These are phyloP conservation scores for Pneumocystis wakefieldiae DNA, from an alignment of 1,139 yeast species.

Conservation along the genomic window DNA sequence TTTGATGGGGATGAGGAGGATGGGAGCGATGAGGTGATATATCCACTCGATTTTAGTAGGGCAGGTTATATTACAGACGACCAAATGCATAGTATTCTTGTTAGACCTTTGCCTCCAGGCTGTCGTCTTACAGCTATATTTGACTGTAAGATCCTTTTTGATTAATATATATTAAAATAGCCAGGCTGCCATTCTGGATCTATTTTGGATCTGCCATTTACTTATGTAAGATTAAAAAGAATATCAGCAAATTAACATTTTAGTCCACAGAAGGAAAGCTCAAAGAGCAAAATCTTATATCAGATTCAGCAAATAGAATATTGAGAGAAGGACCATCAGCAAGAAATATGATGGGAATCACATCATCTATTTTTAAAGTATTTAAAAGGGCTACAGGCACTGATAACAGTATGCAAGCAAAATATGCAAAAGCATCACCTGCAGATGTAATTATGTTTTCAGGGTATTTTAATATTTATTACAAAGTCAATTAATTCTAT, in stretches of 20 bases:
- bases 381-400: conserved; percentile 38
- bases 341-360: conserved; percentile 52
- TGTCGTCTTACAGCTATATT: conserved; percentile 60
- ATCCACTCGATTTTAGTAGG: conserved; percentile 72
- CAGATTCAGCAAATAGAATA: conserved; percentile 71
- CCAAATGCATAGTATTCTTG: conserved; percentile 64
- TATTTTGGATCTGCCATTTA: conserved; percentile 74
- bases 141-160: not conserved
- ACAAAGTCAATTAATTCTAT: conserved; percentile 22
- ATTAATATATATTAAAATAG: conserved; percentile 47
- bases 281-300: conserved; percentile 76
- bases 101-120: conserved; percentile 62
- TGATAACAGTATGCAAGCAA: conserved; percentile 30
- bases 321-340: conserved; percentile 47
- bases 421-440: conserved; percentile 55
- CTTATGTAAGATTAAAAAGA: conserved; percentile 29
- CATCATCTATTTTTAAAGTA: conserved; percentile 38
- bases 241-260: not conserved
- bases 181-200: conserved; percentile 72
- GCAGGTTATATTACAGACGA: conserved; percentile 59
- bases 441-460: conserved; percentile 79
- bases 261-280: conserved; percentile 71
- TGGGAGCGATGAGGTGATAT: conserved; percentile 78
- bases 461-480: conserved; percentile 74
- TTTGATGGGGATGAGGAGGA: conserved; percentile 80